These are phyloP conservation scores for Pezicula carpinea DNA, from an alignment of 2,329 filamentous ascomycete species.

Conservation along the genomic window DNA sequence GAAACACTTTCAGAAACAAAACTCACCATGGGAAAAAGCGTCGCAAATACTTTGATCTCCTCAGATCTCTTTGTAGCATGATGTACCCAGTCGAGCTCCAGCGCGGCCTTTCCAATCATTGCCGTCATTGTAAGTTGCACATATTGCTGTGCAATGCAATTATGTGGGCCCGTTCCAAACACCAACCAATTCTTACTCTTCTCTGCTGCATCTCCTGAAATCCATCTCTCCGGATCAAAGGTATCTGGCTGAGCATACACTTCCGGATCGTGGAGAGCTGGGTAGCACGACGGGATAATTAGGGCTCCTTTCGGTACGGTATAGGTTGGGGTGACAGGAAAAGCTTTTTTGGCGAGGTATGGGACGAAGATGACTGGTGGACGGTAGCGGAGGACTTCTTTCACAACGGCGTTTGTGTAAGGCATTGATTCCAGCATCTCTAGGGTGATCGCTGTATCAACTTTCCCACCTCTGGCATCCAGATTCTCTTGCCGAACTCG, in stretches of 20 bases:
- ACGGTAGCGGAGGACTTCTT: slow-evolving; percentile 46
- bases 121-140: slow-evolving; percentile 45
- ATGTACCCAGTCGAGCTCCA: slow-evolving; percentile 47
- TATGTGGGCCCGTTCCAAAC: slow-evolving; percentile 45
- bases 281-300: slow-evolving; percentile 47
- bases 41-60: slow-evolving; percentile 79
- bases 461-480: slow-evolving; percentile 37
- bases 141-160: slow-evolving; percentile 44
- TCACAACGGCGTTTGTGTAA: slow-evolving; percentile 49
- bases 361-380: slow-evolving; percentile 52
- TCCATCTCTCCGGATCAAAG: slow-evolving; percentile 49
- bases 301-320: slow-evolving; percentile 45
- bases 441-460: slow-evolving; percentile 35
- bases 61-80: slow-evolving; percentile 43
- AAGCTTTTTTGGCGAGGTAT: slow-evolving; percentile 42
- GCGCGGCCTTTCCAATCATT: slow-evolving; percentile 47
- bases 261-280: slow-evolving; percentile 44
- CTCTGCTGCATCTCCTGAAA: slow-evolving; percentile 43
- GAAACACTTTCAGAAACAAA: slow-evolving; percentile 30
- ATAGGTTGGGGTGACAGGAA: slow-evolving; percentile 42
- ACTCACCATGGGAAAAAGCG: slow-evolving; percentile 89
- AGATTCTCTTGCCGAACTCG: slow-evolving; percentile 44
- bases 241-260: slow-evolving; percentile 41
- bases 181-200: slow-evolving; percentile 51
- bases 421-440: slow-evolving; percentile 43